These are phyloP conservation scores for Discostella stelligeroides DNA, from an alignment of 108 stramenopile species.

Conservation along the genomic window DNA sequence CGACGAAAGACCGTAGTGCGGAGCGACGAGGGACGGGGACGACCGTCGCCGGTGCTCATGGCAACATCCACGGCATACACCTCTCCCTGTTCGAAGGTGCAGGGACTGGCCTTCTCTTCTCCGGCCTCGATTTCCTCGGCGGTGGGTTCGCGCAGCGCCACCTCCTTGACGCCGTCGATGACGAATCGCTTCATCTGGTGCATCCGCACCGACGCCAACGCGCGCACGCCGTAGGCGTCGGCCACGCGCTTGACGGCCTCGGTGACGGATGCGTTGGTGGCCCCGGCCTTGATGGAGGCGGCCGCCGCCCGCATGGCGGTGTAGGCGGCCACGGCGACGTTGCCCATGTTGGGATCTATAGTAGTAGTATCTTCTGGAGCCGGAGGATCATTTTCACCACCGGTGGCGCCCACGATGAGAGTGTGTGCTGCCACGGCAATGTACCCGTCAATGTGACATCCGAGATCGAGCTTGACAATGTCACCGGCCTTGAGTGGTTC, in stretches of 20 bases:
- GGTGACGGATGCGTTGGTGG: conserved; percentile 91
- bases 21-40: conserved; percentile 82
- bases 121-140: conserved; percentile 78
- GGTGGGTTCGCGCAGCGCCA: conserved; percentile 79
- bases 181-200: conserved; percentile 99
- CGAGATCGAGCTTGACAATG: conserved; percentile 99
- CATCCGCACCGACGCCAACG: conserved; percentile 94
- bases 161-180: conserved; percentile 96
- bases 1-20: conserved; percentile 99
- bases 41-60: conserved; percentile 97
- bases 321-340: conserved; percentile 94
- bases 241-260: conserved; percentile 92
- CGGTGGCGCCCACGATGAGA: conserved; percentile 59
- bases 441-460: conserved; percentile 99
- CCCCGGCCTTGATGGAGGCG: conserved; percentile 87
- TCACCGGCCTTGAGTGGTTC: conserved; percentile 91
- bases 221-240: conserved; percentile 91
- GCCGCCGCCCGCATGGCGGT: conserved; percentile 96
- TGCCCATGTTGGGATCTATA: conserved; percentile 63
- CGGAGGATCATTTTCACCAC: conserved; percentile 25
- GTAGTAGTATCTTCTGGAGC: conserved; percentile 58
- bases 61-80: conserved; percentile 98
- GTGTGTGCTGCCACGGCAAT: conserved; percentile 98
- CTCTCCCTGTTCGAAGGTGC: conserved; percentile 87
- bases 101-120: conserved; percentile 80